Base-by-base conservation (phyloP, 164 flowering plant species). In the Nymphaea thermarum region DNA sequence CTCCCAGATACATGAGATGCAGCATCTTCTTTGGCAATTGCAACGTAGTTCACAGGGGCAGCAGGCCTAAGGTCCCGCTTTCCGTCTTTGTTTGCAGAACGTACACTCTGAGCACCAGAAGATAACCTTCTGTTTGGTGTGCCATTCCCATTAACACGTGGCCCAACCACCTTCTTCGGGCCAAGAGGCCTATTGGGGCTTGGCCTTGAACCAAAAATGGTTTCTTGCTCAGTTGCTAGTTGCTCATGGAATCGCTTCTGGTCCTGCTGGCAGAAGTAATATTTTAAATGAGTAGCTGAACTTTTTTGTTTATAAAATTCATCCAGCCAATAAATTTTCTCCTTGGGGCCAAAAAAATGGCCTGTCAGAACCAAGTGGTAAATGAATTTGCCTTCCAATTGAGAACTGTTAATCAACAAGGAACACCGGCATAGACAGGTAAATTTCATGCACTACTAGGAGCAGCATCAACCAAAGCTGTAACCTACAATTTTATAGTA, bases 171-270 rank as follows among this genome's bases (percentile, higher is more conserved):
- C 82, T 90, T 95, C 80, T 88, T 90, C 7, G 84, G 70, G 51
- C 84, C 80, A 66, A 74, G 77, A 15, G 86, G 81, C 69, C 91
- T 85, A 15, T 5, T 51, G 25, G 98, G 98, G 78, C 93, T 95
- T 25, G 91, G 93, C 72, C 83, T 86, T 69, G 98, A 82, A 45
- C 92, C 86, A 60, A 91, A 86, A 5, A 77, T 70, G 66, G 83
- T 44, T 68, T 94, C 99, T 73, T 83, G 98, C 70, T 91, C 99
- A 17, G 90, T 82, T 79, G 66, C 82, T 70, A 84, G 70, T 82
- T 85, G 96, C 71, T 92, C 99, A 3, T 84, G 83, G 75, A 71
- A 85, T 72, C 85, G 86, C 74, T 95, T 95, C 75, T 86, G 90
- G 65, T 95, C 99, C 99, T 94, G 83, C 17, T 36, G 16, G 55